phyloP scores from a whole-genome alignment of 2,329 filamentous ascomycete species.

The Sporothrix brasiliensis region DNA sequence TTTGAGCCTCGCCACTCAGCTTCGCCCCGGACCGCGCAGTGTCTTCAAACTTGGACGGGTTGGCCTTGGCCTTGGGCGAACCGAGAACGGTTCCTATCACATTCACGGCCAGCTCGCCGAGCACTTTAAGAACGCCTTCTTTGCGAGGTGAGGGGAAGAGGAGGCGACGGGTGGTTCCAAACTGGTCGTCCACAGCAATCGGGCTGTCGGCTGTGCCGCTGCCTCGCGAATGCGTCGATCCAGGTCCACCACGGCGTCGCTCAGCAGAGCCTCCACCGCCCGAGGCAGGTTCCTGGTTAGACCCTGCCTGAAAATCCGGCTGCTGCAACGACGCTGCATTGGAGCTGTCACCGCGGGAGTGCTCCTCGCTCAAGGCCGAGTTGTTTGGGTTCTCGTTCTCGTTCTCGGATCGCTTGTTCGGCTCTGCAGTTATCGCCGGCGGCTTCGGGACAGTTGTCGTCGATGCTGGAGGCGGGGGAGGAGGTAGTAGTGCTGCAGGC shows the following conservation, averaged over 20 bases:
- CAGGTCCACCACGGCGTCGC: conserved; percentile 43
- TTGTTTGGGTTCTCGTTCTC: not conserved
- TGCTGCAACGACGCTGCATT: not conserved
- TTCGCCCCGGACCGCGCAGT: conserved; percentile 32
- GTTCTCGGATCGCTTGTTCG: not conserved
- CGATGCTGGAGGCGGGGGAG: conserved; percentile 14
- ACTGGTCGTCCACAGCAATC: conserved; percentile 55
- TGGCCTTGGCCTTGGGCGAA: conserved; percentile 45
- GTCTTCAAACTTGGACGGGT: conserved; percentile 21
- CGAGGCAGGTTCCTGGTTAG: conserved; percentile 40
- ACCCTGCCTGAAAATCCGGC: conserved; percentile 43
- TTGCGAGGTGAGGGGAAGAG: conserved; percentile 78
- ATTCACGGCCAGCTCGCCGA: conserved; percentile 62
- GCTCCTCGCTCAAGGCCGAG: not conserved
- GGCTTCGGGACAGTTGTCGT: not conserved
- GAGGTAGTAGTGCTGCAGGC: not conserved
- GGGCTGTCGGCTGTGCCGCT: conserved; percentile 61
- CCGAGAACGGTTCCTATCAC: conserved; percentile 42
- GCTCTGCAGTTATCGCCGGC: not conserved
- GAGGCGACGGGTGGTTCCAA: conserved; percentile 66
- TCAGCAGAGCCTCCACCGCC: conserved; percentile 38
- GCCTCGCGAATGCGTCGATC: conserved; percentile 58
- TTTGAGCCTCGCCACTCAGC: conserved; percentile 46
- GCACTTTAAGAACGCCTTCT: conserved; percentile 62
- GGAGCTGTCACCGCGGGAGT: not conserved